Percentiles rank a stretch among this genome's conserved stretches.
phyloP scores from a whole-genome alignment of 1,139 yeast species.

The Chernovozyma sophiae-reginae region DNA sequence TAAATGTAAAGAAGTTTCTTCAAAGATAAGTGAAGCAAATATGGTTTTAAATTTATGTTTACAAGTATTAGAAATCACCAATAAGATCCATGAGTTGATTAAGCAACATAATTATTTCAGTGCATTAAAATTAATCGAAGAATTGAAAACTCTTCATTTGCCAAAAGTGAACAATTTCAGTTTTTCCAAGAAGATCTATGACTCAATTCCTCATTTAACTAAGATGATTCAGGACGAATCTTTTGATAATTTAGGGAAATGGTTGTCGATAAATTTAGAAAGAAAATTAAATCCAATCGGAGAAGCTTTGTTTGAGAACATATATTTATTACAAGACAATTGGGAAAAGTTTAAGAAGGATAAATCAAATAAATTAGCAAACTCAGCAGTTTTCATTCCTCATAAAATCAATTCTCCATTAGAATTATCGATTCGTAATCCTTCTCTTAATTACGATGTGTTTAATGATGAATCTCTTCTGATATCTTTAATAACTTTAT shows the following conservation, averaged over 20 bases:
- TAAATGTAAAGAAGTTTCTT: slow-evolving; percentile 53
- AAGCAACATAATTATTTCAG: slow-evolving; percentile 74
- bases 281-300: slow-evolving; percentile 62
- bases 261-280: slow-evolving; percentile 64
- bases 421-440: slow-evolving; percentile 67
- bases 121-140: slow-evolving; percentile 81
- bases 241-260: slow-evolving; percentile 64
- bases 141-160: slow-evolving; percentile 60
- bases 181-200: slow-evolving; percentile 67
- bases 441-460: slow-evolving; percentile 42
- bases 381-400: slow-evolving; percentile 37
- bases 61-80: slow-evolving; percentile 81
- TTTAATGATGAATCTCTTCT: slow-evolving; percentile 42
- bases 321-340: slow-evolving; percentile 48
- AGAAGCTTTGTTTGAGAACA: slow-evolving; percentile 50
- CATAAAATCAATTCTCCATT: slow-evolving; percentile 84
- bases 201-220: slow-evolving; percentile 75
- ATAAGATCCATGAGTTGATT: slow-evolving; percentile 79
- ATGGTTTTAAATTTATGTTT: slow-evolving; percentile 64
- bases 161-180: slow-evolving; percentile 71
- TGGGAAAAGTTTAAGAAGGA: slow-evolving; percentile 47
- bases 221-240: slow-evolving; percentile 77
- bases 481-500: slow-evolving; percentile 64
- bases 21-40: slow-evolving; percentile 61
- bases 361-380: slow-evolving; percentile 11